These are phyloP conservation scores for Diaporthe sp. DNA, from an alignment of 2,329 filamentous ascomycete species.

Conservation along the genomic window DNA sequence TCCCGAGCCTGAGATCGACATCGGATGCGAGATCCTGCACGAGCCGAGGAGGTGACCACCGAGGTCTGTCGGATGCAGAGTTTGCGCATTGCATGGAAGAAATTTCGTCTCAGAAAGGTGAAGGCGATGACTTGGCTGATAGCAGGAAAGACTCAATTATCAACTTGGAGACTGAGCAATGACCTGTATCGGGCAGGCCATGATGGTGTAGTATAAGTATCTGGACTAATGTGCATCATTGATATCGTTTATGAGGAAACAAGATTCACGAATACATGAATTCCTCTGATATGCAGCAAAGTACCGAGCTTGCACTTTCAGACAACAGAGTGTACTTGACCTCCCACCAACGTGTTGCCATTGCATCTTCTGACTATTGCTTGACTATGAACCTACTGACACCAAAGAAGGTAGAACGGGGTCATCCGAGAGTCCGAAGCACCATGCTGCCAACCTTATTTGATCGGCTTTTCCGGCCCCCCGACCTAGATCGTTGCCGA, in stretches of 20 bases:
- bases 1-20: slow-evolving; percentile 33
- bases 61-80: slow-evolving; percentile 8
- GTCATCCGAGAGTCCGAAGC: not conserved
- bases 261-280: not conserved
- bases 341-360: not conserved
- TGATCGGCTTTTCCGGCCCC: slow-evolving; percentile 1
- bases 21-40: slow-evolving; percentile 10
- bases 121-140: not conserved
- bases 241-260: not conserved
- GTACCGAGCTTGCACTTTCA: not conserved
- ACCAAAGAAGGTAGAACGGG: not conserved
- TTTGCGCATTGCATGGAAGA: slow-evolving; percentile 10
- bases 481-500: not conserved
- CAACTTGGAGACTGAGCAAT: not conserved
- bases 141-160: slow-evolving; percentile 16
- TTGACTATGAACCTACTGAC: not conserved
- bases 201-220: not conserved
- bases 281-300: not conserved
- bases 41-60: slow-evolving; percentile 7
- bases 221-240: not conserved
- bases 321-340: not conserved
- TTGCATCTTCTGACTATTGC: not conserved
- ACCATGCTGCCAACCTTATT: not conserved
- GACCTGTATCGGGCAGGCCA: not conserved
- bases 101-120: not conserved